Evolutionary conservation across 108 stramenopile species (phyloP), one percentile per base, ranked within the genome.

Genomic region (Cyclotella sp.): DNA sequence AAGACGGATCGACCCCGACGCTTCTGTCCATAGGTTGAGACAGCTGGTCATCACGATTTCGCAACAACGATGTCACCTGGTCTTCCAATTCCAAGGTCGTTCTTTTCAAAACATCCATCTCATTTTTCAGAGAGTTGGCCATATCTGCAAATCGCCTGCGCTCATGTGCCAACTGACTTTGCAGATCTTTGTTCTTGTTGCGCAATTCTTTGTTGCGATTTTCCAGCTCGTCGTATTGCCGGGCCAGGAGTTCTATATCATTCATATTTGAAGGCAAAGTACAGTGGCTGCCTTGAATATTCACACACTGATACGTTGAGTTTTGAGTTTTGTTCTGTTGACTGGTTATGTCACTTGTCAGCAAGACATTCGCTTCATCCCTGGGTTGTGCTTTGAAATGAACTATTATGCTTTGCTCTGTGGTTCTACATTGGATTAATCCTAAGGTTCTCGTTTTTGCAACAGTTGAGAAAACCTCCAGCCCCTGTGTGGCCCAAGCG

Each of bases 91-190:
- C 30, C 11, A 21, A 30, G 15, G 60, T 61, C 30, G 60, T 61
- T 30, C 45, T 46, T 29, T 65, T 65, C 64, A 65, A 28, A 14
- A 24, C 64, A 65, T 65, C 64, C 64, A 65, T 65, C 24, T 46
- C 64, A 46, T 21, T 27, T 16, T 47, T 26, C 43, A 65, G 13
- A 10, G 44, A 16, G 12, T 4, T 27, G 9, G 26, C 11, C 10
- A 46, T 5, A 21, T 9, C 45, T 44, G 13, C 9, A 9, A 28
- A 65, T 0, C 12, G 2, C 64, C 9, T 22, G 2, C 45, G 19
- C 27, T 65, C 45, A 12, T 21, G 21, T 24, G 13, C 10, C 16
- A 65, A 24, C 46, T 47, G 21, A 22, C 6, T 1, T 46, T 46
- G 43, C 27, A 65, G 34, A 3, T 61, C 60, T 0, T 61, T 34